A percentile compares a stretch with the other conserved stretches of the same genome.
Evolutionary conservation across 768 basidiomycete species (phyloP).

Genomic region (Phylloporus arenicola): DNA sequence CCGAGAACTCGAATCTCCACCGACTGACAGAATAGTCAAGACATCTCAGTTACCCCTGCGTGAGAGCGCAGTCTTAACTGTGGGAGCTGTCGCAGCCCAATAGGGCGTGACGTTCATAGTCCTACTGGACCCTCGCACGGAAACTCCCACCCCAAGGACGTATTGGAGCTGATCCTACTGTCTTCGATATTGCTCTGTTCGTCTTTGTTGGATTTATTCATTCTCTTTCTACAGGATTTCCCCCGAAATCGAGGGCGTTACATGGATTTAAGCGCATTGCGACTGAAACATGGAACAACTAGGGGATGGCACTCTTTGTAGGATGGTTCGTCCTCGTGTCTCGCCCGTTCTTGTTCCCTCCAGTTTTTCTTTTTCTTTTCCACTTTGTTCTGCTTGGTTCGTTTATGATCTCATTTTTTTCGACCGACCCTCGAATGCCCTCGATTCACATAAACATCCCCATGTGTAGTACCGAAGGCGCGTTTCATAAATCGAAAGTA

Average conservation of each 20-base stretch:
- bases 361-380: constrained; percentile 2
- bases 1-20: constrained; percentile 36
- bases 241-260: constrained; percentile 15
- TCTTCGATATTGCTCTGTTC: constrained; percentile 14
- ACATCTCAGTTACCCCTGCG: constrained; percentile 56
- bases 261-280: constrained; percentile 16
- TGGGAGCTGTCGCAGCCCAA: constrained; percentile 35
- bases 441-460: background rate
- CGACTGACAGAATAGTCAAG: constrained; percentile 44
- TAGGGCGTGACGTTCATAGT: constrained; percentile 13
- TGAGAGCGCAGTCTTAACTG: constrained; percentile 54
- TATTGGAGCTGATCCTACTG: background rate
- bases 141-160: background rate
- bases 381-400: constrained; percentile 17
- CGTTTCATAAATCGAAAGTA: constrained; percentile 9
- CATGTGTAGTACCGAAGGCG: background rate
- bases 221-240: constrained; percentile 29
- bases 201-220: constrained; percentile 30
- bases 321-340: background rate
- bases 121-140: background rate
- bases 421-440: constrained; percentile 4
- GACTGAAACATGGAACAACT: constrained; percentile 9
- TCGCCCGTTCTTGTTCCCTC: constrained; percentile 1
- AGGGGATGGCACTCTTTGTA: constrained; percentile 4
- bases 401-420: constrained; percentile 10